Evolutionary conservation across 2,329 filamentous ascomycete species (phyloP), one percentile per base, ranked within the genome.

Genomic region (Didymella keratinophila): DNA sequence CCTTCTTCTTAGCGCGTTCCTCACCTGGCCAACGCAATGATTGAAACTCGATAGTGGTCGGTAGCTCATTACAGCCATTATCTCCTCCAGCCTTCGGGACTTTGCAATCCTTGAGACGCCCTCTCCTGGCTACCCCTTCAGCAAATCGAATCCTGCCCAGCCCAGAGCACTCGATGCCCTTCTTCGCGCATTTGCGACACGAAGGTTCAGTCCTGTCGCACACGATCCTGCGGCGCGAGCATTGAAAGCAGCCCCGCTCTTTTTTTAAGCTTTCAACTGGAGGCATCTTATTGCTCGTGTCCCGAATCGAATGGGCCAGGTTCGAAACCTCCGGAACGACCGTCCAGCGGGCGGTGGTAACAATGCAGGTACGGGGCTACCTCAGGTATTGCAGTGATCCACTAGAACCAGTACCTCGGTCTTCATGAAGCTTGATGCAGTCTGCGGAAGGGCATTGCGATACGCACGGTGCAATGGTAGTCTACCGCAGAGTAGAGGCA

Each of bases 151-250:
- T 78, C 9, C 76, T 69, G 3, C 74, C 74, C 27, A 78, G 66
- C 0, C 78, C 78, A 0, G 78, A 79, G 61, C 78, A 80, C 8
- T 70, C 63, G 18, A 80, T 65, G n/a, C 65, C 66, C 42, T 71
- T 73, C 53, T 79, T 79, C 10, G 68, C 61, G 52, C 78, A 80
- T 49, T 80, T 80, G 20, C 66, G 60, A 55, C 78, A 80, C 53
- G 72, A 66, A 1, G 78, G 78, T 46, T 77, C 72, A 18, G 70
- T 69, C 58, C 75, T 77, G 62, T 80, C 78, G 62, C 78, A 80
- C 30, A 71, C 72, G 27, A 80, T 73, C 23, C 78, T 72, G 34
- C 78, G 71, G 5, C 68, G 66, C 37, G 68, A 70, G 60, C 78
- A 80, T 61, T 80, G 74, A 36, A 76, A 73, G 48, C 78, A 80